Evolutionary conservation across 1,139 yeast species (phyloP).

Genomic region (Diutina scorzettiae): DNA sequence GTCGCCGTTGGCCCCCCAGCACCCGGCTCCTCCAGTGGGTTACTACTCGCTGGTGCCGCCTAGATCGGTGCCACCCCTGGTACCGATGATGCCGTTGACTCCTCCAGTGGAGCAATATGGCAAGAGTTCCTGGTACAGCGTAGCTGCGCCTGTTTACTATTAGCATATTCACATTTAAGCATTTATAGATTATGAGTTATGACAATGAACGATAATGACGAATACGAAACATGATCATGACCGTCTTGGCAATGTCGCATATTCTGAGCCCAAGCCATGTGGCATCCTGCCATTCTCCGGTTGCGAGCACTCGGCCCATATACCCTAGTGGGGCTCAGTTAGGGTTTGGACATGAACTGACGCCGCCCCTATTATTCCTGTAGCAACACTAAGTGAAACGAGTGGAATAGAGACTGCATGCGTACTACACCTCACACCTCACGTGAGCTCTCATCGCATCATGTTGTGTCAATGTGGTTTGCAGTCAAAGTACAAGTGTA

Average conservation of each 20-base stretch:
- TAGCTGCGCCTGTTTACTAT: too few species aligned
- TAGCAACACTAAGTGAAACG: too few species aligned
- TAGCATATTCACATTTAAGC: constrained; percentile 1
- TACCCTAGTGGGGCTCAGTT: background rate
- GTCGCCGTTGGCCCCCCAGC: background rate
- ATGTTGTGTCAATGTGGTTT: constrained; percentile 1
- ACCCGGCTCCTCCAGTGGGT: background rate
- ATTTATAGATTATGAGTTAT: too few species aligned
- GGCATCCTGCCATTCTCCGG: background rate
- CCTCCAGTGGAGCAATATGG: background rate
- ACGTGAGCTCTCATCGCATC: background rate
- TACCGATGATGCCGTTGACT: background rate
- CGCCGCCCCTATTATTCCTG: too few species aligned
- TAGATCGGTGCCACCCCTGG: background rate
- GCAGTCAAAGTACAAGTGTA: background rate
- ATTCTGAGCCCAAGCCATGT: background rate
- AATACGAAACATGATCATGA: too few species aligned
- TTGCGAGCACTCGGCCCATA: background rate
- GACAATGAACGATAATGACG: too few species aligned
- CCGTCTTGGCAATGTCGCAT: too few species aligned
- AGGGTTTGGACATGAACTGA: too few species aligned
- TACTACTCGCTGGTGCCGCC: background rate
- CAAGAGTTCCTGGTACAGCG: too few species aligned
- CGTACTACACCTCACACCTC: background rate
- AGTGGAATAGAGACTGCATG: too few species aligned